phyloP scores from a whole-genome alignment of 176 grass and related monocot species.

The Hsuehochloa calcarea region DNA sequence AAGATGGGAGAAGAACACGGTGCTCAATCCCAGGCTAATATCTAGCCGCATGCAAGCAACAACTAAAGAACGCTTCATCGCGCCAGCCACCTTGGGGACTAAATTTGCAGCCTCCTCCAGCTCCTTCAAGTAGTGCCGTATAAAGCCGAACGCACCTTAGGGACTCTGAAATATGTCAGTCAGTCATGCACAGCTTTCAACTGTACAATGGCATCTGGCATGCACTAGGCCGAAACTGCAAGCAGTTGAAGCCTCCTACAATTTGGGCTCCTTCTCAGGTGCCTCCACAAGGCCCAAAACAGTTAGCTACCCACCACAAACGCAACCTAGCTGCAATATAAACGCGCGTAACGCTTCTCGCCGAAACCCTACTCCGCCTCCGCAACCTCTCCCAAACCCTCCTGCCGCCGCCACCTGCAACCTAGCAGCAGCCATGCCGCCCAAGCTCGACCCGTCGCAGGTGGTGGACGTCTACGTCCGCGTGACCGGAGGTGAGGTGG shows the following conservation, averaged over 20 bases:
- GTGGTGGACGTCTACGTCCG: constrained; percentile 92
- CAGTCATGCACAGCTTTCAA: too few relatives aligned
- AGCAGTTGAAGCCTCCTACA: not conserved
- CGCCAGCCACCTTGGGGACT: too few relatives aligned
- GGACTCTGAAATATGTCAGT: too few relatives aligned
- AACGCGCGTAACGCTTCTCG: not conserved
- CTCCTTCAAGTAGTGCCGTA: too few relatives aligned
- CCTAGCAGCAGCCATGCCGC: constrained; percentile 54
- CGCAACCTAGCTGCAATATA: not conserved
- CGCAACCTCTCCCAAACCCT: not conserved
- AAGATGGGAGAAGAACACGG: too few relatives aligned
- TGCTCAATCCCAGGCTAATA: too few relatives aligned
- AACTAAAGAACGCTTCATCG: too few relatives aligned
- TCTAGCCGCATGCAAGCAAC: too few relatives aligned
- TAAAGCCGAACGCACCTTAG: too few relatives aligned
- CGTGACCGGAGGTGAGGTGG: constrained; percentile 88
- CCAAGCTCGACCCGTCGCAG: constrained; percentile 76
- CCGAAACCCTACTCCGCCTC: constrained; percentile 34
- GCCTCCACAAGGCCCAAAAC: not conserved
- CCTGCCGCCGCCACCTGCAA: not conserved
- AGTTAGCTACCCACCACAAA: not conserved
- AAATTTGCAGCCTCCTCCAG: too few relatives aligned
- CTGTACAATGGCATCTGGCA: not conserved
- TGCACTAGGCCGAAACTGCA: not conserved
- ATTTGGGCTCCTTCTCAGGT: rapidly evolving